Percentiles rank a stretch among this genome's conserved stretches.
These are phyloP conservation scores for Sporothrix pseudoabietina DNA, from an alignment of 2,329 filamentous ascomycete genomes.

Conservation along the genomic window DNA sequence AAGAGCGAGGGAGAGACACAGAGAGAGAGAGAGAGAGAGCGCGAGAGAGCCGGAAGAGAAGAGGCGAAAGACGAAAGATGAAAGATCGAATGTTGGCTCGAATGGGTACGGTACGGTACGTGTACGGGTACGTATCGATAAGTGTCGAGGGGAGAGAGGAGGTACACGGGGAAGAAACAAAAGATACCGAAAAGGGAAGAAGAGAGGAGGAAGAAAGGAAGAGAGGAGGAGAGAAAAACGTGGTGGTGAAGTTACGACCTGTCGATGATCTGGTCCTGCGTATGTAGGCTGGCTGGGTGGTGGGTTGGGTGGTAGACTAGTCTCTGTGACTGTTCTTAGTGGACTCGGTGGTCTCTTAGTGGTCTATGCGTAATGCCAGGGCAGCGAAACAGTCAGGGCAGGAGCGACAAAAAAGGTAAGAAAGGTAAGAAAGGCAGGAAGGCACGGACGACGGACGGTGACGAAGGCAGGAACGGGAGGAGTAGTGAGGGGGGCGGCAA, in stretches of 20 bases:
- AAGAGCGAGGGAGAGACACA: background rate
- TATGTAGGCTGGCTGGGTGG: background rate
- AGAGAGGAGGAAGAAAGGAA: background rate
- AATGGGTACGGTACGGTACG: background rate
- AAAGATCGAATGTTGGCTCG: too few relatives aligned
- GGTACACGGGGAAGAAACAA: background rate
- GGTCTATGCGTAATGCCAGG: background rate
- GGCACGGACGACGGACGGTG: background rate
- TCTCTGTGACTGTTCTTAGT: background rate
- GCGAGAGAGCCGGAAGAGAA: background rate
- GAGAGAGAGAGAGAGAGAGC: background rate
- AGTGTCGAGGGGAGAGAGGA: background rate
- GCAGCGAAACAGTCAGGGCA: background rate
- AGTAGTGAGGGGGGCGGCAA: background rate
- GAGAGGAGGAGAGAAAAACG: slow-evolving; percentile 12
- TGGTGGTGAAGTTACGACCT: background rate
- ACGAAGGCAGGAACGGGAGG: background rate
- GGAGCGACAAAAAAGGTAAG: background rate
- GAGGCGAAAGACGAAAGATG: background rate
- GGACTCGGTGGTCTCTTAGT: background rate
- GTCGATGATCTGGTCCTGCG: background rate
- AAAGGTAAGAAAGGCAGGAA: background rate
- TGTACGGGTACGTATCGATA: background rate
- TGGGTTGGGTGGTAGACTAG: too few relatives aligned
- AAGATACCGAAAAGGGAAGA: slow-evolving; percentile 14